phyloP scores from a whole-genome alignment of 345 rosid species.

The Crucihimalaya himalaica region DNA sequence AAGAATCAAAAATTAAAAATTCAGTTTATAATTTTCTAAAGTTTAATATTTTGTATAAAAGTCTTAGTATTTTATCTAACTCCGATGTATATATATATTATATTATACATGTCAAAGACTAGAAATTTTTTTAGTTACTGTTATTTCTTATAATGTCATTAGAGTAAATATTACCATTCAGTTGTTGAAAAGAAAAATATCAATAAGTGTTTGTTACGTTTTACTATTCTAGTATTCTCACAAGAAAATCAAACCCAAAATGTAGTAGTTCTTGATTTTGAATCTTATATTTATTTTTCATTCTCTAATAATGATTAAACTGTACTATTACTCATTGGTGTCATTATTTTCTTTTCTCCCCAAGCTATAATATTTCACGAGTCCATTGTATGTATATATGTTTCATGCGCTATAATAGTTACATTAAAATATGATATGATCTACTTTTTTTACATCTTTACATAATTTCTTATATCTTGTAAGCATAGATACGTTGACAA shows the following conservation, averaged over 20 bases:
- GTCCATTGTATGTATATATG: conserved; percentile 19
- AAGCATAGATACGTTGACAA: conserved; percentile 39
- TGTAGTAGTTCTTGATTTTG: not conserved
- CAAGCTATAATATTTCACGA: conserved; percentile 20
- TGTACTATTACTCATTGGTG: conserved; percentile 41
- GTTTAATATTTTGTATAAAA: no score
- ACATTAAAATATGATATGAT: conserved; percentile 9
- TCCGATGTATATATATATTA: no score
- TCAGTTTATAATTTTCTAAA: not conserved
- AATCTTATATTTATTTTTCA: conserved; percentile 1
- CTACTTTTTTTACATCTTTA: conserved; percentile 3
- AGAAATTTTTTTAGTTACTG: not conserved
- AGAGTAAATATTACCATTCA: not conserved
- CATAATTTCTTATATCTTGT: conserved; percentile 7
- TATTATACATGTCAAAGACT: no score
- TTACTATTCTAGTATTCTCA: not conserved
- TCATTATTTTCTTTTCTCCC: conserved; percentile 26
- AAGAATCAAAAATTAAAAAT: not conserved
- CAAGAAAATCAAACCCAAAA: not conserved
- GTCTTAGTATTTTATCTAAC: no score
- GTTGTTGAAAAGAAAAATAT: not conserved
- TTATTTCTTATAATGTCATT: not conserved
- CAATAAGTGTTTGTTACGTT: not conserved
- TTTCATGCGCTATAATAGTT: conserved; percentile 10
- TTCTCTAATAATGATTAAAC: conserved; percentile 36